Evolutionary conservation across 306 rosid species (phyloP), one percentile per base, ranked within the genome.

Genomic region (Cicer cuneatum): DNA sequence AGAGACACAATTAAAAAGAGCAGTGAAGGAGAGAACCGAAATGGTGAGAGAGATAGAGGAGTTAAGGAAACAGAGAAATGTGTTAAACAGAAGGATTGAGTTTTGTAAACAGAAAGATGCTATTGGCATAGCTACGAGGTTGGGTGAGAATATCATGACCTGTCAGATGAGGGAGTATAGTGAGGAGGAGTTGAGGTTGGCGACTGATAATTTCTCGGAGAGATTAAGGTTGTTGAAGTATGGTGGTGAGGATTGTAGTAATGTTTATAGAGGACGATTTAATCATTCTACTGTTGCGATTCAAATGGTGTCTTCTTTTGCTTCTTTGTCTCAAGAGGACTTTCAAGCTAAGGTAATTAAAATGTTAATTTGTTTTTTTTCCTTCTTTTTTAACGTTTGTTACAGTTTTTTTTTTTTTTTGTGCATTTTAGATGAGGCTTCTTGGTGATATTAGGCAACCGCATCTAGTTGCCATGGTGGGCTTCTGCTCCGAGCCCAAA

Each of bases 101-200:
- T 90, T 89, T 42, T 90, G 95, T 59, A 90, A 74, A 61, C 87
- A 90, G 5, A 86, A 81, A 69, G 97, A 93, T 48, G 97, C 89
- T 7, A 89, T 91, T 6, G 91, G 91, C 54, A 91, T 77, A 86
- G 84, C 78, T 0, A 77, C 78, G 1, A 80, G 82, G 82, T 12
- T 82, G 7, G 69, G 51, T 1, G 87, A 87, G n/a, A 12, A 46
- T 1, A 10, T 7, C 48, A 57, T 43, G 7, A 37, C 73, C 7
- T 85, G 82, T n/a, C 33, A 70, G 21, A 80, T 84, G 19, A 86
- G 92, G 73, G 93, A 78, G 81, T 93, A 89, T 70, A 80, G 85
- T 1, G 68, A 54, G 2, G 88, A 86, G 37, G 98, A 93, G 69
- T 29, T 93, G 29, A 72, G 87, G 64, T 35, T 79, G 77, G 97